A percentile compares a stretch with the other conserved stretches of the same genome.
Evolutionary conservation across 129 eudicot genomes (phyloP).

Genomic region (Artemisia argyi): DNA sequence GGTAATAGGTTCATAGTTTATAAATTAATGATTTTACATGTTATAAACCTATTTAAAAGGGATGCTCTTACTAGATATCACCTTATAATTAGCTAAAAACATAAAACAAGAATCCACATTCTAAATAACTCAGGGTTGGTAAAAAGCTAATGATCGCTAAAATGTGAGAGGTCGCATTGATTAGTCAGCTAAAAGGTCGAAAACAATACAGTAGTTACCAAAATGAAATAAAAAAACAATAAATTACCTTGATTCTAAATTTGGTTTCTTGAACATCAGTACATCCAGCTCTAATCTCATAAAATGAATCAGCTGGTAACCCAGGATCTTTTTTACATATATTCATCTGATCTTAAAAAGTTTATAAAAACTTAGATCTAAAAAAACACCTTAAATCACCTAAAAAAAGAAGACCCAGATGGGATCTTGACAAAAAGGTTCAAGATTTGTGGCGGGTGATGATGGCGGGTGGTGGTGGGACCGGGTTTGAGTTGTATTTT

Average conservation of each 20-base stretch:
- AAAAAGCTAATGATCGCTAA: too few relatives aligned
- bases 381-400: constrained; percentile 30
- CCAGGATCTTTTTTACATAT: constrained; percentile 73
- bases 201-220: neutral
- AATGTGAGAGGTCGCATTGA: too few relatives aligned
- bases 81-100: too few relatives aligned
- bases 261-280: constrained; percentile 86
- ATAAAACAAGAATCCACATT: too few relatives aligned
- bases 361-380: constrained; percentile 20
- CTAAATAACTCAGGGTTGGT: too few relatives aligned
- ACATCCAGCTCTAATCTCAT: constrained; percentile 79
- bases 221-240: neutral
- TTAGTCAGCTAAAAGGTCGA: neutral
- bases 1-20: too few relatives aligned
- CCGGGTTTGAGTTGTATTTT: neutral
- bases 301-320: constrained; percentile 70
- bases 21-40: too few relatives aligned
- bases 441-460: constrained; percentile 21
- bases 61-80: too few relatives aligned
- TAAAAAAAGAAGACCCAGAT: constrained; percentile 40
- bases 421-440: constrained; percentile 26
- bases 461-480: constrained; percentile 26
- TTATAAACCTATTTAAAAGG: too few relatives aligned
- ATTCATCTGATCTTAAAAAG: constrained; percentile 29
- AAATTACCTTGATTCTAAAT: constrained; percentile 76